These are phyloP conservation scores for Xerocomus spinulosus DNA, from an alignment of 768 basidiomycete species.

Conservation along the genomic window DNA sequence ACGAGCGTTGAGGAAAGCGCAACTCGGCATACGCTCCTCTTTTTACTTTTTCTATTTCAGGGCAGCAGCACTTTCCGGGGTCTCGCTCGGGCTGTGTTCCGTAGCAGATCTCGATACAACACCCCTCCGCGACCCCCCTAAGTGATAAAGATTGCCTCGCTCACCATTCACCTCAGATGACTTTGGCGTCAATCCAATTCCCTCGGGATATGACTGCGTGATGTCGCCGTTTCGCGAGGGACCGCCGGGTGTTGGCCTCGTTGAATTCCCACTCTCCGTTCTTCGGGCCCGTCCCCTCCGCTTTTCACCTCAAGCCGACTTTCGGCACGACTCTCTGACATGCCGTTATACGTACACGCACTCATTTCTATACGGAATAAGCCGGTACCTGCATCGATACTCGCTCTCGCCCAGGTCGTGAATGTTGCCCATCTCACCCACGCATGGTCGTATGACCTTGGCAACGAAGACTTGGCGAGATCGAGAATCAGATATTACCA, in stretches of 20 bases:
- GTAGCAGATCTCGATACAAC: conserved; percentile 17
- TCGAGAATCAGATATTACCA: conserved; percentile 12
- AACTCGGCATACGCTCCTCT: background rate
- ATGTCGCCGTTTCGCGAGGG: background rate
- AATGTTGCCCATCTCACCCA: too few relatives aligned
- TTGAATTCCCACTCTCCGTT: background rate
- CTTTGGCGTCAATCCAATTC: too few relatives aligned
- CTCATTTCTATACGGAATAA: conserved; percentile 10
- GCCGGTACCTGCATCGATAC: conserved; percentile 15
- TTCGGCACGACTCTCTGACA: background rate
- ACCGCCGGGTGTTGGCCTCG: background rate
- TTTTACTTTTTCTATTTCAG: conserved; percentile 11
- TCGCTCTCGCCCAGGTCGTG: too few relatives aligned
- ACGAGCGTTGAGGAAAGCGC: background rate
- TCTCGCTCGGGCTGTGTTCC: conserved; percentile 18
- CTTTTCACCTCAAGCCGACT: background rate
- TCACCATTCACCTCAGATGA: too few relatives aligned
- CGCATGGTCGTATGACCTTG: background rate
- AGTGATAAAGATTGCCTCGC: too few relatives aligned
- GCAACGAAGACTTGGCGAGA: conserved; percentile 3
- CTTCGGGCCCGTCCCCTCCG: background rate
- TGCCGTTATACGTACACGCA: background rate
- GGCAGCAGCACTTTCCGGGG: conserved; percentile 15
- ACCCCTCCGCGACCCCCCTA: background rate
- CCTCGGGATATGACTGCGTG: too few relatives aligned